These are phyloP conservation scores for Paragyromitra xinjiangensis DNA, from an alignment of 495 filamentous ascomycete species.

Conservation along the genomic window DNA sequence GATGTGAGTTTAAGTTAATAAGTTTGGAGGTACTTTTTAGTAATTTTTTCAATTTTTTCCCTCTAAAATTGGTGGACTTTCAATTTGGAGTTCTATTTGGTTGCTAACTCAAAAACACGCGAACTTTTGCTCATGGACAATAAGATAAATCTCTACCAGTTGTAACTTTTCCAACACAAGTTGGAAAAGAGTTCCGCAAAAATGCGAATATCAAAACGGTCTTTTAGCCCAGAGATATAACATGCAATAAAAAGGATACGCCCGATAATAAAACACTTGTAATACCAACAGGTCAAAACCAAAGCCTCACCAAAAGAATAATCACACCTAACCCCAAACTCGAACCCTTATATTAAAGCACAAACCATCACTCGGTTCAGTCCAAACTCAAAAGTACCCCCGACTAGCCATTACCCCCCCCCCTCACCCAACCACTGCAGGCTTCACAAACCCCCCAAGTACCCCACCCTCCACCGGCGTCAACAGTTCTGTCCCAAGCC, in stretches of 20 bases:
- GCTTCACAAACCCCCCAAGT: constrained; percentile 9
- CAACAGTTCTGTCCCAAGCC: constrained; percentile 11
- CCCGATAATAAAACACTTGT: neutral
- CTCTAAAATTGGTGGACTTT: too few species aligned
- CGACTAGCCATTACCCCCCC: neutral
- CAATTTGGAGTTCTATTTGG: too few species aligned
- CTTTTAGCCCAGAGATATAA: too few species aligned
- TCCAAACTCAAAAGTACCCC: neutral
- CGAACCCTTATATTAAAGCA: neutral
- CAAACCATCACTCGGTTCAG: constrained; percentile 8
- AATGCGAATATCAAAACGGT: too few species aligned
- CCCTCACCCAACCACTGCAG: neutral
- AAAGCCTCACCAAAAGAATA: neutral
- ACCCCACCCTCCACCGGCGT: neutral
- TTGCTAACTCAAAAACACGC: too few species aligned
- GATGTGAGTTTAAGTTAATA: too few species aligned
- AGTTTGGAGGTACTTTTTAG: too few species aligned
- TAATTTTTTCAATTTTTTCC: too few species aligned
- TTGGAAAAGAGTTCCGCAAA: too few species aligned
- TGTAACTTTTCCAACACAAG: neutral
- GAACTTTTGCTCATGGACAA: too few species aligned
- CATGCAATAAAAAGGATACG: neutral
- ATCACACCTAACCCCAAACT: neutral
- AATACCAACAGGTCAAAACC: neutral
- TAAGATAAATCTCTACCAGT: neutral